Base-by-base conservation (phyloP, 768 basidiomycete genomes). In the Collybiopsis confluens region DNA sequence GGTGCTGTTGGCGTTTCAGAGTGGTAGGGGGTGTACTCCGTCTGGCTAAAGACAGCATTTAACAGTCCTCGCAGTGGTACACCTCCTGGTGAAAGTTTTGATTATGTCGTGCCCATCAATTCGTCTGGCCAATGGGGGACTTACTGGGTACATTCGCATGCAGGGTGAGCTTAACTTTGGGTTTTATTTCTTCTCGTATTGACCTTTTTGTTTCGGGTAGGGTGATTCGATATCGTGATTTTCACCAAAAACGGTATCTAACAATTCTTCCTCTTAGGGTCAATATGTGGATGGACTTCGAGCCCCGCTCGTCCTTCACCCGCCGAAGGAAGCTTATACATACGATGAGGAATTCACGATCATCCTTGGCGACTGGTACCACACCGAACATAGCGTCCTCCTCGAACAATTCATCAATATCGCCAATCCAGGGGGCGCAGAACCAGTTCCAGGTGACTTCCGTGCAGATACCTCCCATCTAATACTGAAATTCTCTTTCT, bases 301-400 rank as follows among this genome's bases (percentile, higher is more conserved):
- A n/a, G 78, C 92, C 0, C 92, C 95, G 1, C 66, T 97, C 42
- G 64, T 95, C 45, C 79, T 98, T 46, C 88, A 89, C 62, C 84
- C 86, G 3, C 68, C 74, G 1, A 73, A 72, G 50, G 87, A 88
- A 68, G 76, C 72, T 18, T 80, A 92, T 66, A 59, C 68, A 58
- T 98, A 97, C 67, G 94, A 98, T 67, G 90, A 87, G 24, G 96
- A 98, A 60, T 94, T 82, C 70, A 95, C 90, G 18, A 73, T 98
- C 58, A 64, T 93, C 55, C 73, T 98, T 1, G 80, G 84, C 4
- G 95, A 98, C 66, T 98, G 96, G 95, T 98, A 98, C 64, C 92
- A 97, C 64, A 65, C 84, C 5, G 75, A 91, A 65, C 89, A 92
- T 56, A 44, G 69, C 1, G 73, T 68, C 8, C 78, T 96, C 30